Percentiles rank a stretch among this genome's conserved stretches.
Evolutionary conservation across 1,139 yeast genomes (phyloP).

Genomic region (Pichia sp.): DNA sequence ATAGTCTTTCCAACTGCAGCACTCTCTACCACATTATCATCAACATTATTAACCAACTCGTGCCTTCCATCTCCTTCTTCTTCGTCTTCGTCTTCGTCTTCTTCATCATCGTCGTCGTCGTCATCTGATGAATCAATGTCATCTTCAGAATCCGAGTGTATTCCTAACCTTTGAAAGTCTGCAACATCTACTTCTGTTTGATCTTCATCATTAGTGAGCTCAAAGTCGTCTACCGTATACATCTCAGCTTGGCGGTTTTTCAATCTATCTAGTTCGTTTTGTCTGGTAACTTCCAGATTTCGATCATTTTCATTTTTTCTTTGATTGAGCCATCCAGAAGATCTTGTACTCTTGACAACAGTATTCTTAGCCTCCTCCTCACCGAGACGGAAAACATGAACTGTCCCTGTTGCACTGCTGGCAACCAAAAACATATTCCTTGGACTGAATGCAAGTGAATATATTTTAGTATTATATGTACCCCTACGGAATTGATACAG

Average conservation of each 20-base stretch:
- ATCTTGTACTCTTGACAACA: constrained; percentile 19
- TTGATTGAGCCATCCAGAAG: constrained; percentile 16
- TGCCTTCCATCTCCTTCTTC: constrained; percentile 16
- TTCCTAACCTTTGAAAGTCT: neutral
- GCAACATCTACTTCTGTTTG: constrained; percentile 6
- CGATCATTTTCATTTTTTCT: constrained; percentile 13
- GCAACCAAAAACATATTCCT: constrained; percentile 76
- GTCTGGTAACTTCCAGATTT: constrained; percentile 16
- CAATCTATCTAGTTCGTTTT: constrained; percentile 17
- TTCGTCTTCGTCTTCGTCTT: constrained; percentile 12
- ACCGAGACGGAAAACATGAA: constrained; percentile 78
- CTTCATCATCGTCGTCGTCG: constrained; percentile 13
- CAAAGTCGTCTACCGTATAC: constrained; percentile 5
- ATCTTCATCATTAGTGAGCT: neutral
- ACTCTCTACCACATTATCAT: neutral
- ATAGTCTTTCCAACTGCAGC: constrained; percentile 17
- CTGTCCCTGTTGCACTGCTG: constrained; percentile 87
- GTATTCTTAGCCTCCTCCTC: constrained; percentile 50
- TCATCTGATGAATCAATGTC: constrained; percentile 19
- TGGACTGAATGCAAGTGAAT: constrained; percentile 72
- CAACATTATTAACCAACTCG: neutral
- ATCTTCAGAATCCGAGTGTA: constrained; percentile 21
- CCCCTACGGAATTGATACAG: constrained; percentile 91
- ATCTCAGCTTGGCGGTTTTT: constrained; percentile 12
- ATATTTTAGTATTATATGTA: constrained; percentile 87